Conservation (phyloP, 345 rosid species). For the Dipteronia dyeriana region DNA sequence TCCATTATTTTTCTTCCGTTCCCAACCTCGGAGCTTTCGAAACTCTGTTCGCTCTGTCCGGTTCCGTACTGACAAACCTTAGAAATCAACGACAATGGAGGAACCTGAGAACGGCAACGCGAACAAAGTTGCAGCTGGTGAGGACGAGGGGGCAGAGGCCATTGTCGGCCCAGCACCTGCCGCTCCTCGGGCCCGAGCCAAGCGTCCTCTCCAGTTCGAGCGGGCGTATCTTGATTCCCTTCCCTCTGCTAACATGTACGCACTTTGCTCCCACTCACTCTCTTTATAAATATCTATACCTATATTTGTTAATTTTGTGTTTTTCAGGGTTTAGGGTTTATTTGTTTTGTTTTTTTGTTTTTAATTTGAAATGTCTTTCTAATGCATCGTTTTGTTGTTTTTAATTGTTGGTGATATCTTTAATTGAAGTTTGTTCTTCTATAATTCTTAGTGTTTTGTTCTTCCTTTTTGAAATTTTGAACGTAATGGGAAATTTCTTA, state of each 20-base stretch:
- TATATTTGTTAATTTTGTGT: not conserved
- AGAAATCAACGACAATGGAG: conserved; percentile 36
- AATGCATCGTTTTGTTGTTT: not conserved
- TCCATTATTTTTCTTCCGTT: not conserved
- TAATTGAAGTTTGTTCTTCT: not conserved
- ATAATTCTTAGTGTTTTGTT: not conserved
- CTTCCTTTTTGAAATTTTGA: not conserved
- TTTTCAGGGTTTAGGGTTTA: conserved; percentile 13
- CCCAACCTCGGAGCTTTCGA: not conserved
- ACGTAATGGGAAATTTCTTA: not conserved
- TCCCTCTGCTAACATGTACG: conserved; percentile 84
- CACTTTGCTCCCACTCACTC: not conserved
- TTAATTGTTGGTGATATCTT: not conserved
- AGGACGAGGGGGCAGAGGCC: conserved; percentile 47
- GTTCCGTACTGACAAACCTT: not conserved
- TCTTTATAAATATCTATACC: not conserved
- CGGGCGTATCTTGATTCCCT: conserved; percentile 84
- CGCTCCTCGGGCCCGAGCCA: conserved; percentile 65
- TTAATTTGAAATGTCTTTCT: not conserved
- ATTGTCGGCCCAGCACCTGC: conserved; percentile 82
- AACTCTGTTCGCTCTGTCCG: not conserved
- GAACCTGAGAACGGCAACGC: conserved; percentile 44
- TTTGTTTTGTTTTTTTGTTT: no score
- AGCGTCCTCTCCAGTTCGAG: conserved; percentile 95
- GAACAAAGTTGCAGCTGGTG: conserved; percentile 23